A percentile compares a stretch with the other conserved stretches of the same genome.
phyloP scores from a whole-genome alignment of 495 filamentous ascomycete genomes.

The Penicillium salamii region DNA sequence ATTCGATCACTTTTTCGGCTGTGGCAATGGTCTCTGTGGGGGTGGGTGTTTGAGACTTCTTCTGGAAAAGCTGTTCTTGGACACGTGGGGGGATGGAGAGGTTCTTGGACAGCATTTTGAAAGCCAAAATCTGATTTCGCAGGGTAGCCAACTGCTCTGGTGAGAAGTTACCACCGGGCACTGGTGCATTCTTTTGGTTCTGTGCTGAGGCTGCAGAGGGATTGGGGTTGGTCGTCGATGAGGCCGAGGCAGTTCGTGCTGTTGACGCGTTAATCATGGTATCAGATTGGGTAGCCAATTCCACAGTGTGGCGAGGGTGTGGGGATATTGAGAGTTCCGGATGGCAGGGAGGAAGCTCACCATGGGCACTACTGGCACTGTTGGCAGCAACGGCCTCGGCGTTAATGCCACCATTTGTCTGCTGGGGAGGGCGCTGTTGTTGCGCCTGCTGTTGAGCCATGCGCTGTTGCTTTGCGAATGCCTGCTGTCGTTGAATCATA shows the following conservation, averaged over 20 bases:
- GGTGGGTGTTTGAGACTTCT: constrained; percentile 60
- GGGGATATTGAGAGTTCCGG: no score
- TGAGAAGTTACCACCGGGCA: constrained; percentile 57
- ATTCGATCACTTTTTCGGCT: constrained; percentile 52
- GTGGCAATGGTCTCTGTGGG: constrained; percentile 54
- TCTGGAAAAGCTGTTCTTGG: constrained; percentile 72
- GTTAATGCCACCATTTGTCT: constrained; percentile 40
- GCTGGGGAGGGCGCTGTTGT: constrained; percentile 22
- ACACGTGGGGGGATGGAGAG: constrained; percentile 68
- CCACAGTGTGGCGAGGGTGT: no score
- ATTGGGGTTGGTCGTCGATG: constrained; percentile 38
- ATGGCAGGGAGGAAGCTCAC: constrained; percentile 30
- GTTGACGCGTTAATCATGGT: no score
- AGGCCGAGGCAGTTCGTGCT: constrained; percentile 44
- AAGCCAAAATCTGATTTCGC: constrained; percentile 75
- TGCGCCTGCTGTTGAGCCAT: constrained; percentile 42
- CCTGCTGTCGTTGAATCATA: constrained; percentile 61
- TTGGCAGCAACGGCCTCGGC: constrained; percentile 35
- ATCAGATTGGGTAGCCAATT: no score
- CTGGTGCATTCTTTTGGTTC: constrained; percentile 35
- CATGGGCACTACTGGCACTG: constrained; percentile 54
- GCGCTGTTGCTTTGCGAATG: constrained; percentile 44
- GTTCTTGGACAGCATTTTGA: constrained; percentile 80
- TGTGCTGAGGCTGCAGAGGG: constrained; percentile 19
- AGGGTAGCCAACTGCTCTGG: constrained; percentile 67